These are phyloP conservation scores for Colletotrichum chlorophyti DNA, from an alignment of 2,329 filamentous ascomycete species.

Conservation along the genomic window DNA sequence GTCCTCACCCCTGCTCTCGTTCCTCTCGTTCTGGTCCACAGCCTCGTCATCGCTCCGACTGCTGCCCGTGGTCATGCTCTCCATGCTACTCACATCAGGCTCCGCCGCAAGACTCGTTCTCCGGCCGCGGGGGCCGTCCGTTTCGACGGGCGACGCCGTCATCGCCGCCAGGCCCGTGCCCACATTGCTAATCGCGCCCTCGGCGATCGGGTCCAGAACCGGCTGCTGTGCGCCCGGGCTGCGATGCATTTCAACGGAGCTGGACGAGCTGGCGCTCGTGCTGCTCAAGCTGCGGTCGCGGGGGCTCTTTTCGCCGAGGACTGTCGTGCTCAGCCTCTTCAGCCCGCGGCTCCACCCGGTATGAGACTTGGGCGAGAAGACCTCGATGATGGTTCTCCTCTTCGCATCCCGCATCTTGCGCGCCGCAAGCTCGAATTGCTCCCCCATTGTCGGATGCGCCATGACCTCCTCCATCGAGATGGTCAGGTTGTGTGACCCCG, in stretches of 20 bases:
- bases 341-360: constrained; percentile 19
- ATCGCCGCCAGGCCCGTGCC: neutral
- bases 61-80: constrained; percentile 39
- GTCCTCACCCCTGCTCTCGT: constrained; percentile 27
- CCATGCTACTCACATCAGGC: constrained; percentile 29
- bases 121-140: constrained; percentile 8
- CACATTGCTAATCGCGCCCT: neutral
- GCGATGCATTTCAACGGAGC: constrained; percentile 3
- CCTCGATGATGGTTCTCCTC: constrained; percentile 20
- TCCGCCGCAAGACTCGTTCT: constrained; percentile 1
- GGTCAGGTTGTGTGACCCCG: constrained; percentile 44
- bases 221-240: neutral
- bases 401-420: constrained; percentile 33
- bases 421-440: constrained; percentile 53
- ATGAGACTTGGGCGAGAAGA: constrained; percentile 31
- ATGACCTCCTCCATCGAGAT: constrained; percentile 57
- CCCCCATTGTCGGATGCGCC: constrained; percentile 55
- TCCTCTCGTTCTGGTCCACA: constrained; percentile 30
- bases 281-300: constrained; percentile 1
- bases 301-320: neutral
- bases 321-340: constrained; percentile 14
- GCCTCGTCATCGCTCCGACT: constrained; percentile 32
- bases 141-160: neutral
- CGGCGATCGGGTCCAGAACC: constrained; percentile 6
- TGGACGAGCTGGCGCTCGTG: constrained; percentile 13